phyloP scores from a whole-genome alignment of 2,329 filamentous ascomycete species.

The Metarhizium anisopliae region DNA sequence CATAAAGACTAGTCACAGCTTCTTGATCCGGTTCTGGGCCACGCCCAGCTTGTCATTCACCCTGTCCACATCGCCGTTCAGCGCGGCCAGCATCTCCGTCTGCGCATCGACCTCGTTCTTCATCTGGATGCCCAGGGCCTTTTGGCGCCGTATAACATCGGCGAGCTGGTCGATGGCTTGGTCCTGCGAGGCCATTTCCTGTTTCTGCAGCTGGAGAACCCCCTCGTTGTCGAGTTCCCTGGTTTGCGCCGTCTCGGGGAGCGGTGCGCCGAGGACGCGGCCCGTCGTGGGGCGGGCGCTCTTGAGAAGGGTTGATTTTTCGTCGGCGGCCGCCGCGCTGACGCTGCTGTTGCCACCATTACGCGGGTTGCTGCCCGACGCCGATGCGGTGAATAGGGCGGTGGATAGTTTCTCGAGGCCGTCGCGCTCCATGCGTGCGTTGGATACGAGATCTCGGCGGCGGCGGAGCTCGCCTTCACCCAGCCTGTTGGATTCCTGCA shows the following conservation, averaged over 20 bases:
- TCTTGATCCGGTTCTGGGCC: slow-evolving; percentile 62
- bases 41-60: slow-evolving; percentile 61
- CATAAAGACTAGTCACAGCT: slow-evolving; percentile 41
- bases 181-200: slow-evolving; percentile 69
- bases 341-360: slow-evolving; percentile 8
- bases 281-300: slow-evolving; percentile 41
- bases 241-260: slow-evolving; percentile 68
- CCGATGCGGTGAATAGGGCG: slow-evolving; percentile 29
- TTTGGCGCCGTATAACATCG: slow-evolving; percentile 62
- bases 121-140: slow-evolving; percentile 70
- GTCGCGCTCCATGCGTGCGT: slow-evolving; percentile 65
- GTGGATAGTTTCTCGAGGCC: slow-evolving; percentile 65
- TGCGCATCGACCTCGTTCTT: slow-evolving; percentile 65
- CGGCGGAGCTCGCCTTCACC: slow-evolving; percentile 69
- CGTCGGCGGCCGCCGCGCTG: slow-evolving; percentile 36
- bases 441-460: slow-evolving; percentile 59
- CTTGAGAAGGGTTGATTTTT: slow-evolving; percentile 40
- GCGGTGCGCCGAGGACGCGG: slow-evolving; percentile 62
- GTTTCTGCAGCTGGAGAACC: slow-evolving; percentile 62
- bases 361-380: slow-evolving; percentile 24
- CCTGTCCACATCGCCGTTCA: slow-evolving; percentile 59
- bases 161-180: slow-evolving; percentile 59
- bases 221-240: slow-evolving; percentile 69
- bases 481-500: slow-evolving; percentile 46
- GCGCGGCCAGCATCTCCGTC: slow-evolving; percentile 57